These are phyloP conservation scores for Umbelopsis sp. DNA, from an alignment of 192 early-diverging fungal species.

Conservation along the genomic window DNA sequence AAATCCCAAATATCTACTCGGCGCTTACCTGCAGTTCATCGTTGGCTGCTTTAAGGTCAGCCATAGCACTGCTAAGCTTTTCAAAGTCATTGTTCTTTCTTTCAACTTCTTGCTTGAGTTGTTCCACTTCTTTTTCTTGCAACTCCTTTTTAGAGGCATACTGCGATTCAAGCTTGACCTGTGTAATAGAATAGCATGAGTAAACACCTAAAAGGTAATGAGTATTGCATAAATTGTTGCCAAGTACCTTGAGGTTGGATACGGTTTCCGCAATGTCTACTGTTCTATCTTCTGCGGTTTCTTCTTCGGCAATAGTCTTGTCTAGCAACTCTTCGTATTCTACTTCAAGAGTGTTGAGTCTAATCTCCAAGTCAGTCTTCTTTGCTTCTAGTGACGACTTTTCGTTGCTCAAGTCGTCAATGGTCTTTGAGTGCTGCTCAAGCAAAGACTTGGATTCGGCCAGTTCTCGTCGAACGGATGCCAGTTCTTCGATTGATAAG, in stretches of 20 bases:
- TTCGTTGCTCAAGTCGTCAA: constrained; percentile 62
- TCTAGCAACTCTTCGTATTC: constrained; percentile 86
- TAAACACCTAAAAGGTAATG: not conserved
- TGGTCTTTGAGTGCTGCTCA: constrained; percentile 63
- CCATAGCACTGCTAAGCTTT: constrained; percentile 57
- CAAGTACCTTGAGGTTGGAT: constrained; percentile 70
- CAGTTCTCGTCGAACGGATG: constrained; percentile 69
- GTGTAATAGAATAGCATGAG: not conserved
- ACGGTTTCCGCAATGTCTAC: constrained; percentile 72
- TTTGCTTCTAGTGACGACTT: constrained; percentile 56
- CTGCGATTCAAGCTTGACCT: constrained; percentile 81
- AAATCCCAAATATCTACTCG: not conserved
- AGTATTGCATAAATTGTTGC: not conserved
- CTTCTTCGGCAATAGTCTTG: constrained; percentile 70
- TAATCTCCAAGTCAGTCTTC: constrained; percentile 69
- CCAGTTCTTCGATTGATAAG: constrained; percentile 64
- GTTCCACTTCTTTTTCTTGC: constrained; percentile 74
- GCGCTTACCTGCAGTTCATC: constrained; percentile 60
- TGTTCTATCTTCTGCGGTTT: constrained; percentile 52
- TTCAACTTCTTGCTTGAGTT: constrained; percentile 68
- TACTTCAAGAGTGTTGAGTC: constrained; percentile 66
- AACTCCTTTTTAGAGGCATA: constrained; percentile 78
- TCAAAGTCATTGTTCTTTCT: constrained; percentile 69
- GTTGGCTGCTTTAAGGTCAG: constrained; percentile 62
- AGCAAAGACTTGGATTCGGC: constrained; percentile 64